Base-by-base conservation (phyloP, 495 filamentous ascomycete genomes). In the Xylaria curta region DNA sequence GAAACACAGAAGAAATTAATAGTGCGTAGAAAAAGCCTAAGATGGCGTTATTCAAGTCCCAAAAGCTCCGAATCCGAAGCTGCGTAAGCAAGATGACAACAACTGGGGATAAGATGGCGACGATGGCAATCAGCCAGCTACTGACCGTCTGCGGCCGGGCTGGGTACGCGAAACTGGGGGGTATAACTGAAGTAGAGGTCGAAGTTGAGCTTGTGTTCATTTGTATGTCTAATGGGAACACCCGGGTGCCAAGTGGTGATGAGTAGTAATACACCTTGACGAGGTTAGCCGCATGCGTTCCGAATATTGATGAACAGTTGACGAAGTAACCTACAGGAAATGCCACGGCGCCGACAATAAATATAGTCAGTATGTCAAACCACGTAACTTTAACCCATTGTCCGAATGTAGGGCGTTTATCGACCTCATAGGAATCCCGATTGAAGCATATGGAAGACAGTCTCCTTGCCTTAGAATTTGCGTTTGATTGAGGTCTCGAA, bases 11-110 rank as follows among this genome's bases (percentile, higher is more conserved):
- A 0, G 86, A 86, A 17, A 79, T 77, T 65, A 87, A 83, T 58
- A 88, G 74, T 15, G 83, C 78, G 73, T 88, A 88, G 24, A 86
- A 75, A 3, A 88, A 78, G 3, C 87, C 87, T 61, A 87, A 78
- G 53, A 85, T 77, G 21, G 84, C 84, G 69, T 87, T 88, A 66
- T 88, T 88, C 42, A 82, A 63, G 69, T 89, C 87, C 87, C 86
- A 88, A 79, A 89, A 89, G 68, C 77, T 84, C 44, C 82, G 82
- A 42, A 86, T 80, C 13, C 86, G 81, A 62, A 88, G 78, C 72
- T 88, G 86, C 71, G 81, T 75, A 33, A 86, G 24, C 4, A 80
- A 33, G 72, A 88, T 79, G 61, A 86, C 73, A 62, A 79, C 24
- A 46, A 85, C 75, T 3, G 86, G 86, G 38, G 84, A 72, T 17